Conservation (phyloP, 257 asterid genomes). For the Salvia miltiorrhiza region DNA sequence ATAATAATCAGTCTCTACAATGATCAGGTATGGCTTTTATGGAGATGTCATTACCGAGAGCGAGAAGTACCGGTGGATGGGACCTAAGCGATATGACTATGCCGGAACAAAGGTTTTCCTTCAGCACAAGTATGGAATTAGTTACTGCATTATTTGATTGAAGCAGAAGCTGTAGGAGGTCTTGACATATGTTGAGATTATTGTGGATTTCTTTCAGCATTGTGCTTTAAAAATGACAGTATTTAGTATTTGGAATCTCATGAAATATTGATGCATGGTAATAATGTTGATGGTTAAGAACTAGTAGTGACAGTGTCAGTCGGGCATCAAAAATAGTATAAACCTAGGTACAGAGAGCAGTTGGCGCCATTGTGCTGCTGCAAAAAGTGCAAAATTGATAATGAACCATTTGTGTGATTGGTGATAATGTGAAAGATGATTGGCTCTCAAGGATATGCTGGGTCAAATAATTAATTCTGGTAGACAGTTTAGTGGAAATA, state of each 20-base stretch:
- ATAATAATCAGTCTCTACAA: constrained; percentile 14
- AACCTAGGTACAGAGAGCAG: background rate
- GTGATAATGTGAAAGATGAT: background rate
- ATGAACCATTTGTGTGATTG: background rate
- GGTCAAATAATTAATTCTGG: background rate
- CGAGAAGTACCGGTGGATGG: constrained; percentile 97
- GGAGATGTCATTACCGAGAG: constrained; percentile 98
- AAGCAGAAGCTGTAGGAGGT: background rate
- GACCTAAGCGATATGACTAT: constrained; percentile 87
- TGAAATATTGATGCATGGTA: background rate
- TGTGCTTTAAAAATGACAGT: background rate
- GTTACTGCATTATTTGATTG: constrained; percentile 14
- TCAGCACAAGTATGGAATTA: constrained; percentile 69
- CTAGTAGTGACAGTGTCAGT: background rate
- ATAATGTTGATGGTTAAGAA: background rate
- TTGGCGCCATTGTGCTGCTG: background rate
- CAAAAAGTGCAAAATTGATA: background rate
- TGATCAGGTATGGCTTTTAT: constrained; percentile 86
- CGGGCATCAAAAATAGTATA: background rate
- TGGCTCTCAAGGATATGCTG: background rate
- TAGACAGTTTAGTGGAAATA: background rate
- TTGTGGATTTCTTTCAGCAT: constrained; percentile 7
- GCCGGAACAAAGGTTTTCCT: constrained; percentile 99
- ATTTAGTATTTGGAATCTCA: constrained; percentile 10
- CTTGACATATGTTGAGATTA: background rate